These are phyloP conservation scores for Xenoacremonium recifei DNA, from an alignment of 2,329 filamentous ascomycete genomes.

Conservation along the genomic window DNA sequence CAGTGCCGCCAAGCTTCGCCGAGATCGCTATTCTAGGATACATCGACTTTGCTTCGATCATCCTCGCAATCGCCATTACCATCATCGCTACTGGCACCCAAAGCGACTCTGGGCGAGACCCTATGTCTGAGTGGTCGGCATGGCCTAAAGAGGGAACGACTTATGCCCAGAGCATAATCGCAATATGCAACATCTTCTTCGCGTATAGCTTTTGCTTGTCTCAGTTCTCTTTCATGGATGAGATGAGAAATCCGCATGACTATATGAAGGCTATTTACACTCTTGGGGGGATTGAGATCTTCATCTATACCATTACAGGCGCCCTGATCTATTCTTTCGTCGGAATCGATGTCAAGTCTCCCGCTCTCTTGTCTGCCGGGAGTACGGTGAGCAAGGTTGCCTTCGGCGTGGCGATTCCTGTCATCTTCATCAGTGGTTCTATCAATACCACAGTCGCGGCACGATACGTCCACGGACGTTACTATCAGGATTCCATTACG, in stretches of 20 bases:
- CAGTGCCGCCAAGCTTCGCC: conserved; percentile 41
- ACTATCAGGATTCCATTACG: conserved; percentile 18
- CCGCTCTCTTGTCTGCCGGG: conserved; percentile 62
- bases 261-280: conserved; percentile 51
- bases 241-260: conserved; percentile 42
- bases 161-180: conserved; percentile 52
- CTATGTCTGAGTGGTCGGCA: conserved; percentile 31
- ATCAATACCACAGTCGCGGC: conserved; percentile 50
- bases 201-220: conserved; percentile 55
- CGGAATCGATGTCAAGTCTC: conserved; percentile 57
- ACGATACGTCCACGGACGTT: conserved; percentile 35
- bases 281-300: conserved; percentile 58
- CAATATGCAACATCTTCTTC: conserved; percentile 65
- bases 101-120: conserved; percentile 6
- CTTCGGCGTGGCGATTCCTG: conserved; percentile 64
- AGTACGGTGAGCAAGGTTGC: conserved; percentile 56
- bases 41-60: conserved; percentile 24
- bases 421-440: conserved; percentile 67
- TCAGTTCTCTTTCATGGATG: conserved; percentile 45
- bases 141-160: conserved; percentile 38
- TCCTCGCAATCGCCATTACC: conserved; percentile 58
- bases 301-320: conserved; percentile 62
- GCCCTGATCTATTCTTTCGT: conserved; percentile 66
- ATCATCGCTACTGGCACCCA: conserved; percentile 60
- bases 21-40: conserved; percentile 36